Percentiles rank a stretch among this genome's conserved stretches.
phyloP scores from a whole-genome alignment of 768 basidiomycete species.

The Hortiboletus flavorubellus region DNA sequence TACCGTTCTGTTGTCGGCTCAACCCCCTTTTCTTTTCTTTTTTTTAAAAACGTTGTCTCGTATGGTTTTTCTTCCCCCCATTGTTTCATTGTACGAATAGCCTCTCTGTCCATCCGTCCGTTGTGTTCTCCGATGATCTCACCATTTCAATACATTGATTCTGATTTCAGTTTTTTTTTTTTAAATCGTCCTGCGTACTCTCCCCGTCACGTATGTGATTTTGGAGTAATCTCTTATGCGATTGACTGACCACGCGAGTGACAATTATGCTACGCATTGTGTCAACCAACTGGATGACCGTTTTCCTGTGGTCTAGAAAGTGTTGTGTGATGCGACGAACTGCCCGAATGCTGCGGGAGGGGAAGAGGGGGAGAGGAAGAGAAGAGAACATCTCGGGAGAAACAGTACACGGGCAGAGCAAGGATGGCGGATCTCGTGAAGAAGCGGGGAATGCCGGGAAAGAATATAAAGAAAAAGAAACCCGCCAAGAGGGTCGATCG shows the following conservation, averaged over 20 bases:
- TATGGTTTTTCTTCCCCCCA: background rate
- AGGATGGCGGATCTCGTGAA: background rate
- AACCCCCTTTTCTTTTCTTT: background rate
- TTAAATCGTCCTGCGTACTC: background rate
- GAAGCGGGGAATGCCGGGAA: background rate
- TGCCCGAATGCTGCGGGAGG: background rate
- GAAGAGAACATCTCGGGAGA: background rate
- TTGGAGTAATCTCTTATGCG: background rate
- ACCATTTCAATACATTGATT: background rate
- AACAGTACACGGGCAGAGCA: background rate
- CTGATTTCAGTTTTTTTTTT: background rate
- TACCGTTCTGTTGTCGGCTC: background rate
- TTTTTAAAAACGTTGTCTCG: background rate
- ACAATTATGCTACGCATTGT: background rate
- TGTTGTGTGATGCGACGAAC: background rate
- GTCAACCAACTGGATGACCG: background rate
- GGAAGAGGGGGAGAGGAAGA: background rate
- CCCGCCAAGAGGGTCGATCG: background rate
- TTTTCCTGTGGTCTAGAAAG: background rate
- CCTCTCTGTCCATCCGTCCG: background rate
- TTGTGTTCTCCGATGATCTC: background rate
- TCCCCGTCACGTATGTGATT: background rate
- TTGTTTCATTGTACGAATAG: slow-evolving; percentile 16
- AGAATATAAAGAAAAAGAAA: background rate
- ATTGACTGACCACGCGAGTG: background rate